Conservation (phyloP, 2,329 filamentous ascomycete genomes). For the Sporothrix humicola region DNA sequence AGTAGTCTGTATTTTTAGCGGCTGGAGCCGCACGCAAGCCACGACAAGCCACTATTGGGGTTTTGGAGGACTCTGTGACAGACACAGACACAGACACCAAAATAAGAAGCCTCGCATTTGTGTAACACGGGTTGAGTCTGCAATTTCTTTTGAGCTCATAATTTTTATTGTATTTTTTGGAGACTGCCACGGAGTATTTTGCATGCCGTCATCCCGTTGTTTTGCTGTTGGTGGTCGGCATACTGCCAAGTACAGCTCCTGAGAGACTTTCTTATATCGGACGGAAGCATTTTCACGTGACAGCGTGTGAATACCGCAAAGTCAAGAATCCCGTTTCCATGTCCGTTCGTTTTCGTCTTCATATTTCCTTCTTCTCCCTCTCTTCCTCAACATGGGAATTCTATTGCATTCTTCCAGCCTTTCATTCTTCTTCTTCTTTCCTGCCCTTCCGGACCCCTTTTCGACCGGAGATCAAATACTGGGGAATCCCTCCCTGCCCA, state of each 20-base stretch:
- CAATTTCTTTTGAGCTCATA: background rate
- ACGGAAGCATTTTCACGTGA: background rate
- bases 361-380: background rate
- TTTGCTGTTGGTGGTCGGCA: background rate
- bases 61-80: background rate
- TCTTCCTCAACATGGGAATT: background rate
- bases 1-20: background rate
- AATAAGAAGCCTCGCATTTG: background rate
- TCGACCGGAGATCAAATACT: background rate
- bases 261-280: background rate
- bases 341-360: background rate
- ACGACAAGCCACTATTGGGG: slow-evolving; percentile 23
- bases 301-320: no score
- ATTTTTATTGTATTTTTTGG: slow-evolving; percentile 7
- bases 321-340: no score
- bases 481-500: slow-evolving; percentile 15
- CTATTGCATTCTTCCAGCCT: background rate
- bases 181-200: background rate
- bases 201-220: background rate
- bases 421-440: slow-evolving; percentile 1
- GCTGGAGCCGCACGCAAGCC: background rate
- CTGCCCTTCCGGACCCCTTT: slow-evolving; percentile 26
- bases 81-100: background rate
- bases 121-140: background rate
- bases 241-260: background rate